Conservation (phyloP, 345 rosid species). For the Trapa incisa region DNA sequence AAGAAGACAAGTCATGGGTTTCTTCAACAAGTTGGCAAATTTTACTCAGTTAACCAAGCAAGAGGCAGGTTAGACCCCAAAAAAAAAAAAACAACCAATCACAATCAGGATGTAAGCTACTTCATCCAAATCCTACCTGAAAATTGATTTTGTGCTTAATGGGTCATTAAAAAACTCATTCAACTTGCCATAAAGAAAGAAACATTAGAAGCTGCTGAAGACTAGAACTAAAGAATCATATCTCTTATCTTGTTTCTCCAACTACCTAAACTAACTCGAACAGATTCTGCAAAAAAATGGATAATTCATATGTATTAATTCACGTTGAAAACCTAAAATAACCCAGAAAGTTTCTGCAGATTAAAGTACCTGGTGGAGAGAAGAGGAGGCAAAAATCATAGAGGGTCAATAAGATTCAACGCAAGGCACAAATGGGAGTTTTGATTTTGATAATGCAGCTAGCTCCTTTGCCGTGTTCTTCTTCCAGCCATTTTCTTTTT, state of each 20-base stretch:
- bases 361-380: slow-evolving; percentile 13
- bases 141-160: neutral
- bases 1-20: slow-evolving; percentile 1
- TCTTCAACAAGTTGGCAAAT: neutral
- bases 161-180: neutral
- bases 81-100: neutral
- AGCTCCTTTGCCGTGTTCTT: neutral
- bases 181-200: neutral
- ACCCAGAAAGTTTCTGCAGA: neutral
- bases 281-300: neutral
- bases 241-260: slow-evolving; percentile 14
- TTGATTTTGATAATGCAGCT: neutral
- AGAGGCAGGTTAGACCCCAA: neutral
- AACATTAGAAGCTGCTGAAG: neutral
- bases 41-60: neutral
- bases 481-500: neutral
- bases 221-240: neutral
- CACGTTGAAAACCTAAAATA: neutral
- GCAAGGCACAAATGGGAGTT: neutral
- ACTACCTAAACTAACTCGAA: slow-evolving; percentile 25
- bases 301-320: neutral
- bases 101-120: neutral
- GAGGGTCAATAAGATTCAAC: neutral
- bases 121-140: neutral
- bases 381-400: neutral